Base-by-base conservation (phyloP, 2,329 filamentous ascomycete genomes). In the Monosporascus sp. region DNA sequence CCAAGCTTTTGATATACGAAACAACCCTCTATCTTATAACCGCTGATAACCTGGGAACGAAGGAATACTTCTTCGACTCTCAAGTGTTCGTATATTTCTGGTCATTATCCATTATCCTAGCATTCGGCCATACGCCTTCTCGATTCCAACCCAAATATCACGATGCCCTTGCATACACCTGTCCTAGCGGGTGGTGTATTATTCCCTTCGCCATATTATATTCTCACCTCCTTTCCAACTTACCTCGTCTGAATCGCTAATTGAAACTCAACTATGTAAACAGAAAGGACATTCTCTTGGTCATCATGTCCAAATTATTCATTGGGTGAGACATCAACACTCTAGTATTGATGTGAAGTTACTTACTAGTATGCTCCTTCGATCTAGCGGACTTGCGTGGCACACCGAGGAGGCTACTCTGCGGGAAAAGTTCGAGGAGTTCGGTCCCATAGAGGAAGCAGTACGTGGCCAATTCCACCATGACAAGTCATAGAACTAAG, bases 381-480 rank as follows among this genome's bases (percentile, higher is more conserved):
- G 45, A 59, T 42, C 22, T 52, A 96, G 93, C 69, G 94, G 94
- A 81, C 90, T 99, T 63, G 90, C 94, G 67, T 99, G 94, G 94
- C 92, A 97, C 78, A 99, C 94, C 60, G 91, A 95, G 73, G 93
- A 97, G 74, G 75, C 76, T 45, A 91, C 89, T 62, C 79, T 99
- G 61, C 88, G 89, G 68, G 78, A 87, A 69, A 96, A 96, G 74
- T 99, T 99, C 72, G 87, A 93, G 72, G 87, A 94, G 72, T 97
- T 90, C 68, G 93, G 93, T 56, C 77, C 79, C 42, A 88, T 99
- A 62, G 91, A 97, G 71, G 93, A 99, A 84, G 94, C 94, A 65
- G 94, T 97, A 83, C 74, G 90, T 88, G 54, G 17, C 50, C 27
- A 53, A 55, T 58, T 62, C 54, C 47, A 47, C 44, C 52, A 51